Conservation (phyloP, 192 early-diverging fungal species). For the Globomyces pollinis-pini region DNA sequence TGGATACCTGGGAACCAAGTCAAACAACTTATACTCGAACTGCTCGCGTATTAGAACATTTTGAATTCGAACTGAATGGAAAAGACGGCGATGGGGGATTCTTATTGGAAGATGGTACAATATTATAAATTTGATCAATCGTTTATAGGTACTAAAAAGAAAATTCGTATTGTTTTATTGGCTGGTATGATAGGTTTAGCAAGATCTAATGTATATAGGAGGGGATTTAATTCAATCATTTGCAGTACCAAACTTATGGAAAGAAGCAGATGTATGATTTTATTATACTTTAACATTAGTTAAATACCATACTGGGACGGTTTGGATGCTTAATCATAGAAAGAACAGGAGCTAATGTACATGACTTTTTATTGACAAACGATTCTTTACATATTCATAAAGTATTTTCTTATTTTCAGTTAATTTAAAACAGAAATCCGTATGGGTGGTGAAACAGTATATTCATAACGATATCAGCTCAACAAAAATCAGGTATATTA, state of each 20-base stretch:
- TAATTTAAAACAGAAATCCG: conserved; percentile 65
- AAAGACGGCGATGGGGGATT: conserved; percentile 60
- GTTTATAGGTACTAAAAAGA: conserved; percentile 39
- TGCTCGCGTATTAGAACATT: conserved; percentile 88
- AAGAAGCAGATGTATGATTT: conserved; percentile 78
- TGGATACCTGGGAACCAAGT: conserved; percentile 88
- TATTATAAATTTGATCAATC: too few relatives aligned
- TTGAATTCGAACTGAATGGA: conserved; percentile 80
- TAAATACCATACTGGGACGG: conserved; percentile 80
- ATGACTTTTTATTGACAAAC: conserved; percentile 83
- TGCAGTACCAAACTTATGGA: conserved; percentile 83
- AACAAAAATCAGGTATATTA: conserved; percentile 92
- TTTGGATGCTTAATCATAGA: conserved; percentile 96
- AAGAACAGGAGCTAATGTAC: conserved; percentile 86
- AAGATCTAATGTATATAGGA: too few relatives aligned
- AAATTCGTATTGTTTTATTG: conserved; percentile 82
- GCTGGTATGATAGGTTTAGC: too few relatives aligned
- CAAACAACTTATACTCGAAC: conserved; percentile 77
- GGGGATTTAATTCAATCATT: conserved; percentile 96
- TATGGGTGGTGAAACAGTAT: conserved; percentile 89
- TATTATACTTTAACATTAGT: conserved; percentile 31
- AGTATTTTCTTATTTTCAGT: conserved; percentile 37
- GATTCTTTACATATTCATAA: conserved; percentile 84
- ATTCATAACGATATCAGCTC: conserved; percentile 98
- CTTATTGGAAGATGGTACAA: neutral